A percentile compares a stretch with the other conserved stretches of the same genome.
Evolutionary conservation across 257 asterid genomes (phyloP).

Genomic region (Mentha longifolia): DNA sequence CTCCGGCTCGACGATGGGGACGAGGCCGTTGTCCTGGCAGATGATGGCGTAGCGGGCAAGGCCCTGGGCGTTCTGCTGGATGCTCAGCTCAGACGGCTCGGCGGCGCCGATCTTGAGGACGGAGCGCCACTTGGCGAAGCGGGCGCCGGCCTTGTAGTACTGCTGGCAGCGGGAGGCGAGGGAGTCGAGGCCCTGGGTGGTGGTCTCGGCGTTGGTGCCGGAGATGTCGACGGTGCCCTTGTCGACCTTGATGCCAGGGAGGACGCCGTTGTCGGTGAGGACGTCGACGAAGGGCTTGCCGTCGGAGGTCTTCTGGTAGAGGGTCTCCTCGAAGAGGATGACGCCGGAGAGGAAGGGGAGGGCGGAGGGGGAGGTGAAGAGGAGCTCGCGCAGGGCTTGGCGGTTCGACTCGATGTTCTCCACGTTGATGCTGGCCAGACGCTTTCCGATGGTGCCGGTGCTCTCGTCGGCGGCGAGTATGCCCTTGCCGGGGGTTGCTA

Average conservation of each 20-base stretch:
- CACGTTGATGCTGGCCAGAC: slow-evolving; percentile 72
- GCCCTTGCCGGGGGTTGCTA: slow-evolving; percentile 88
- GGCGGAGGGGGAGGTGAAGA: slow-evolving; percentile 87
- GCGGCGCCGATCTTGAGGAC: slow-evolving; percentile 73
- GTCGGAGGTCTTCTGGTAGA: slow-evolving; percentile 70
- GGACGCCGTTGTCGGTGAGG: slow-evolving; percentile 64
- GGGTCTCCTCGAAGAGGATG: slow-evolving; percentile 90
- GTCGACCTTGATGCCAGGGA: slow-evolving; percentile 90
- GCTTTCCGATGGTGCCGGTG: slow-evolving; percentile 90
- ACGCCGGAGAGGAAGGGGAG: slow-evolving; percentile 78
- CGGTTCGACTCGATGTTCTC: slow-evolving; percentile 86
- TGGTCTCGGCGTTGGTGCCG: slow-evolving; percentile 80
- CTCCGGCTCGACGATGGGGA: slow-evolving; percentile 93
- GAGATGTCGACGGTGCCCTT: slow-evolving; percentile 80
- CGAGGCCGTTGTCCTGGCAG: slow-evolving; percentile 90
- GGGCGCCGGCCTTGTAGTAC: slow-evolving; percentile 91
- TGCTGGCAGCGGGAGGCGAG: slow-evolving; percentile 71
- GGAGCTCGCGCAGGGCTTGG: slow-evolving; percentile 84
- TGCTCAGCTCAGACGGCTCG: slow-evolving; percentile 76
- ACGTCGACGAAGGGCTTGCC: slow-evolving; percentile 83
- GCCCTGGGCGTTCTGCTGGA: slow-evolving; percentile 87
- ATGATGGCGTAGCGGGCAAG: slow-evolving; percentile 88
- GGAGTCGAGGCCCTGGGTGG: slow-evolving; percentile 82
- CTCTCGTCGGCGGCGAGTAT: slow-evolving; percentile 91
- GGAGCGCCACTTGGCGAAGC: slow-evolving; percentile 89